Conservation (phyloP, 768 basidiomycete genomes). For the Pleurotus ostreatus region DNA sequence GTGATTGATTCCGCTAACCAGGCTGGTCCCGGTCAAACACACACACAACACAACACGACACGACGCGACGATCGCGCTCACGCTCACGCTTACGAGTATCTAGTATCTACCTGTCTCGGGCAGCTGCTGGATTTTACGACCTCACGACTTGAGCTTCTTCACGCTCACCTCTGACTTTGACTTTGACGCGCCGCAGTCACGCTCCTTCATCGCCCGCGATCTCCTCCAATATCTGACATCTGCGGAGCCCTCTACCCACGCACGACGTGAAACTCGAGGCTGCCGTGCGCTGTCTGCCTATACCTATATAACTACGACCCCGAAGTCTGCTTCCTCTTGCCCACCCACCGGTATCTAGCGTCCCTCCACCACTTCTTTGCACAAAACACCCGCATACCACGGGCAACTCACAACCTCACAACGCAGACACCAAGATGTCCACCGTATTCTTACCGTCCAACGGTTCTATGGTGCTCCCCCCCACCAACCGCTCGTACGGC, state of each 20-base stretch:
- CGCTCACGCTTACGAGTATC: too few species aligned
- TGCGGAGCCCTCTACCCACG: background rate
- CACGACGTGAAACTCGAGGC: background rate
- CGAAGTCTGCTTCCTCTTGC: background rate
- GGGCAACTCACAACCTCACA: background rate
- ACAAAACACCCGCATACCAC: background rate
- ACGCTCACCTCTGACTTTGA: too few species aligned
- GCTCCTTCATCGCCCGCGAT: background rate
- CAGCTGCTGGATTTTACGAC: background rate
- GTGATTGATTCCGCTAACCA: too few species aligned
- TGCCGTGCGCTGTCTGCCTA: background rate
- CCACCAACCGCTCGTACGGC: background rate
- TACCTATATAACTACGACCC: background rate
- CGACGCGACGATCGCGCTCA: too few species aligned
- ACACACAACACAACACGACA: too few species aligned
- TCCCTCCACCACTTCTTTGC: background rate
- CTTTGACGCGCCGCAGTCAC: background rate
- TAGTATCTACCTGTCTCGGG: too few species aligned
- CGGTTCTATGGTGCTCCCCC: slow-evolving; percentile 3
- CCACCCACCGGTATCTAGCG: background rate
- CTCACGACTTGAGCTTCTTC: background rate
- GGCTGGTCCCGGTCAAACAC: too few species aligned
- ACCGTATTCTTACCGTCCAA: slow-evolving; percentile 6
- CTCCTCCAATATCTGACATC: background rate
- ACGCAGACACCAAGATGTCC: background rate